Evolutionary conservation across 169 alveolate species (phyloP).

Genomic region (Perkinsus olseni): DNA sequence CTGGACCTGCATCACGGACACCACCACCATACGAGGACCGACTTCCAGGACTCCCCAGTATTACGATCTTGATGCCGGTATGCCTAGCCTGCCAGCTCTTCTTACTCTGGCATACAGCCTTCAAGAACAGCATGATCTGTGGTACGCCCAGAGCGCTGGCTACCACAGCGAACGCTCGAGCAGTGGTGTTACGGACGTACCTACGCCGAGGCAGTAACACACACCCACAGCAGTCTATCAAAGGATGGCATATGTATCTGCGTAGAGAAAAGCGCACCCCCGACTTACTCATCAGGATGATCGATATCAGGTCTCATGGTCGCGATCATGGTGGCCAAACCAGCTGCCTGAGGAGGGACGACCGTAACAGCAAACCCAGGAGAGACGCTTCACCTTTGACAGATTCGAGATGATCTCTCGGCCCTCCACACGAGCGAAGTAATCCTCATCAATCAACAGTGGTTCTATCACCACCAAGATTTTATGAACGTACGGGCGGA

Average conservation of each 20-base stretch:
- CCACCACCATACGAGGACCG: neutral
- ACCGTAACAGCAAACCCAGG: constrained; percentile 20
- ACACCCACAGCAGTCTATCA: neutral
- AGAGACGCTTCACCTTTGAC: constrained; percentile 38
- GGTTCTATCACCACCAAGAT: constrained; percentile 98
- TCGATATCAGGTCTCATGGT: constrained; percentile 99
- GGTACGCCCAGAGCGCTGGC: constrained; percentile 98
- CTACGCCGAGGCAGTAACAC: neutral
- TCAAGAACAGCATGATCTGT: constrained; percentile 88
- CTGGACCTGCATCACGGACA: constrained; percentile 57
- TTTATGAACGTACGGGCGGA: constrained; percentile 96
- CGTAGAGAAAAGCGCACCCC: neutral
- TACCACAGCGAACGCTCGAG: constrained; percentile 98
- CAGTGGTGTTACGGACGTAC: constrained; percentile 91
- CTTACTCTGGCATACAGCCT: constrained; percentile 94
- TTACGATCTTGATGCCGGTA: constrained; percentile 96
- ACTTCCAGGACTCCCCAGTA: neutral
- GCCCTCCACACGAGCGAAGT: constrained; percentile 99
- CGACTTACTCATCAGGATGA: constrained; percentile 91
- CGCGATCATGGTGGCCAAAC: constrained; percentile 98
- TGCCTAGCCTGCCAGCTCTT: constrained; percentile 98
- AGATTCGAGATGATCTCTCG: constrained; percentile 91
- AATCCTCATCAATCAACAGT: constrained; percentile 95
- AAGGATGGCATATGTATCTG: no score
- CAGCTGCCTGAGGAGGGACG: constrained; percentile 82